These are phyloP conservation scores for Lactarius akahatsu DNA, from an alignment of 768 basidiomycete genomes.

Conservation along the genomic window DNA sequence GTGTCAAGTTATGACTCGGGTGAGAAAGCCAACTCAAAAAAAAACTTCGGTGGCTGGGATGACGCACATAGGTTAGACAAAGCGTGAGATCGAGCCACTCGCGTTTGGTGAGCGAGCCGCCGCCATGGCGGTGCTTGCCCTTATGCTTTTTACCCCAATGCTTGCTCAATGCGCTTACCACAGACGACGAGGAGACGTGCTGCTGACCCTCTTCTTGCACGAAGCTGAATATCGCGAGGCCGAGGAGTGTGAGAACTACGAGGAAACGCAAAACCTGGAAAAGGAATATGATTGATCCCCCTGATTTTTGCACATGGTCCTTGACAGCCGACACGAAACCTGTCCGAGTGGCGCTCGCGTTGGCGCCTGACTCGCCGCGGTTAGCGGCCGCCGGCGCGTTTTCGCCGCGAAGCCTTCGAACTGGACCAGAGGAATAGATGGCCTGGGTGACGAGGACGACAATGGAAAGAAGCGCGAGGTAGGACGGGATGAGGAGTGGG, in stretches of 20 bases:
- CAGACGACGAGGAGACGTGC: not conserved
- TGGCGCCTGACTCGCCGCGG: not conserved
- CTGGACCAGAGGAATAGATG: not conserved
- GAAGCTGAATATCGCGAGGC: slow-evolving; percentile 47
- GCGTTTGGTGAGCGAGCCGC: slow-evolving; percentile 8
- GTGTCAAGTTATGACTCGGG: not conserved
- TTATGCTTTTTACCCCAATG: slow-evolving; percentile 34
- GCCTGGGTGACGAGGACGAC: slow-evolving; percentile 13
- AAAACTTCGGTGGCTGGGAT: not conserved
- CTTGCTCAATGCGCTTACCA: slow-evolving; percentile 29
- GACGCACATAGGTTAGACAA: slow-evolving; percentile 38
- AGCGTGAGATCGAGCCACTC: slow-evolving; percentile 29
- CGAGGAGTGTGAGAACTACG: slow-evolving; percentile 48
- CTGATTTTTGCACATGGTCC: slow-evolving; percentile 43
- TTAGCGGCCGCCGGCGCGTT: not conserved
- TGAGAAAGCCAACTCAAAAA: not conserved
- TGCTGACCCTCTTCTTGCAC: slow-evolving; percentile 35
- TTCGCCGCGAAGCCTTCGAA: not conserved
- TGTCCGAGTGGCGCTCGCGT: slow-evolving; percentile 2
- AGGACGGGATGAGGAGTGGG: slow-evolving; percentile 23
- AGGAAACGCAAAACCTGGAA: slow-evolving; percentile 49
- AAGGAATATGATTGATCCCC: slow-evolving; percentile 48
- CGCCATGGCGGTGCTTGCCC: slow-evolving; percentile 22
- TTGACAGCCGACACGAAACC: slow-evolving; percentile 23
- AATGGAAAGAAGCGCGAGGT: slow-evolving; percentile 16